phyloP scores from a whole-genome alignment of 768 basidiomycete genomes.

The Pisolithus marmoratus region DNA sequence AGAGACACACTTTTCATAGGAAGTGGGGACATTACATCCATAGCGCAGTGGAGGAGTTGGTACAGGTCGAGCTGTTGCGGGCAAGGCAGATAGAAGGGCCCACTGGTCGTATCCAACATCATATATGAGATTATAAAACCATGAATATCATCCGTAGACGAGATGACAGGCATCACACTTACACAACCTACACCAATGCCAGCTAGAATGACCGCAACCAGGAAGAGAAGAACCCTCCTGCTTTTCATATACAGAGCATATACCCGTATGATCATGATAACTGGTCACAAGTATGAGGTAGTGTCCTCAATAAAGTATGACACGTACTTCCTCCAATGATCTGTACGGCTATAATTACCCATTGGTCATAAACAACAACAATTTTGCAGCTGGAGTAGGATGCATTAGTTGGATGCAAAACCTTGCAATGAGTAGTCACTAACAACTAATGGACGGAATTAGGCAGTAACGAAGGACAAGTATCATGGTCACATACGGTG shows the following conservation, averaged over 20 bases:
- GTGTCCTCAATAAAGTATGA: no score
- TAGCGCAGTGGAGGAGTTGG: not conserved
- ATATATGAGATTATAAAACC: not conserved
- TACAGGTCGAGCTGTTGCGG: not conserved
- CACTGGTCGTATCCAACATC: conserved; percentile 5
- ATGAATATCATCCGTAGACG: not conserved
- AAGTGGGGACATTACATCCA: not conserved
- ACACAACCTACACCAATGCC: conserved; percentile 3
- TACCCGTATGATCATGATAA: no score
- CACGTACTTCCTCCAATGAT: conserved; percentile 7
- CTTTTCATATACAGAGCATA: no score
- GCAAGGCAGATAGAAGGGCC: conserved; percentile 2
- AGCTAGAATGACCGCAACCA: not conserved
- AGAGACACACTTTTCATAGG: conserved; percentile 2
- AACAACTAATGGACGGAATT: conserved; percentile 8
- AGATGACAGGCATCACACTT: not conserved
- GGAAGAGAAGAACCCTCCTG: not conserved
- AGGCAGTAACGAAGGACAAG: not conserved
- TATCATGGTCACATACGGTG: not conserved
- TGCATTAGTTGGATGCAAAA: not conserved
- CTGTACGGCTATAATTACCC: conserved; percentile 6
- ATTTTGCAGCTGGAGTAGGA: conserved; percentile 6
- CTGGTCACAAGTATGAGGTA: no score
- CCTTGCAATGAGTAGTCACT: not conserved
- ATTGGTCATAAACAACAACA: not conserved